These are phyloP conservation scores for Linnemannia schmuckeri DNA, from an alignment of 192 early-diverging fungal genomes.

Conservation along the genomic window DNA sequence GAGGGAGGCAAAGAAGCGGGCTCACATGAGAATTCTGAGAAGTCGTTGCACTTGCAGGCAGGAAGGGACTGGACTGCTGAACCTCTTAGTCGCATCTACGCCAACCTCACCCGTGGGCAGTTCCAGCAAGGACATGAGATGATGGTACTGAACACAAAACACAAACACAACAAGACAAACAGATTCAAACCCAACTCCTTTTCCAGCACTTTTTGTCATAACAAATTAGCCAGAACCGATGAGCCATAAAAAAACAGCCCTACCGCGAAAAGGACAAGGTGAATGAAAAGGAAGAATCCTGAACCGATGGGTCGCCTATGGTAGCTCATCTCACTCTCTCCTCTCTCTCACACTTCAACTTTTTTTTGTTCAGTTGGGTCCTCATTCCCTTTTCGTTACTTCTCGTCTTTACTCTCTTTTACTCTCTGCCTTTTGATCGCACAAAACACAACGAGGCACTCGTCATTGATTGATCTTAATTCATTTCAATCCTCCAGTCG, in stretches of 20 bases:
- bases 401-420: too few relatives aligned
- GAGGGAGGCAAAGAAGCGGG: neutral
- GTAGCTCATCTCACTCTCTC: too few relatives aligned
- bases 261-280: too few relatives aligned
- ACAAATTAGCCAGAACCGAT: neutral
- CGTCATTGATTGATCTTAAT: too few relatives aligned
- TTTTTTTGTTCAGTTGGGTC: too few relatives aligned
- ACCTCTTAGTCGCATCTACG: too few relatives aligned
- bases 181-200: neutral
- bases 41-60: neutral
- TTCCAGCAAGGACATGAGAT: neutral
- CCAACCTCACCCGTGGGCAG: neutral
- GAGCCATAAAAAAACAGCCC: neutral
- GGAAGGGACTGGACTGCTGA: too few relatives aligned
- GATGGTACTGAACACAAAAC: neutral
- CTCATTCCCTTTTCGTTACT: too few relatives aligned
- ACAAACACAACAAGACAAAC: neutral
- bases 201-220: neutral
- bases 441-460: too few relatives aligned
- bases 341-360: too few relatives aligned
- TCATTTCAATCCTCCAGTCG: too few relatives aligned
- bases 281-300: neutral
- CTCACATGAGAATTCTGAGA: constrained; percentile 7
- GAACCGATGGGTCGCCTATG: neutral
- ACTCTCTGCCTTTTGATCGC: too few relatives aligned